A percentile compares a stretch with the other conserved stretches of the same genome.
Conservation (phyloP, 208 protist species). For the Acanthamoeba lenticulata region DNA sequence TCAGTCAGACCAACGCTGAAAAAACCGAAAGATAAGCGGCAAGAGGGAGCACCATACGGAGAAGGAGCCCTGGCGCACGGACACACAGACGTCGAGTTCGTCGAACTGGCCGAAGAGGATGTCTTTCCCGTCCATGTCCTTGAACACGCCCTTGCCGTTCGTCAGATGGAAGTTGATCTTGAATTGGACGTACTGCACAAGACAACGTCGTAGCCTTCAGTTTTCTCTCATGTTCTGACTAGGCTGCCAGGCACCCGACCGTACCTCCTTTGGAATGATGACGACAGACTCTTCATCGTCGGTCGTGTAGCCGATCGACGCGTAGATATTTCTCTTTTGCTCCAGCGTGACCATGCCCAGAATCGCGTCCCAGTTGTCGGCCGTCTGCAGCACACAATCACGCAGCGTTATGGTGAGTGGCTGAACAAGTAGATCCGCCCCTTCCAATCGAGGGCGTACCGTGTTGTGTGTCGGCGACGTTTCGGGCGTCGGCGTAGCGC, state of each 20-base stretch:
- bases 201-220: not conserved
- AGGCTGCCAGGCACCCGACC: not conserved
- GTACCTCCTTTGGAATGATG: slow-evolving; percentile 37
- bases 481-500: not conserved
- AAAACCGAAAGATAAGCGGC: not conserved
- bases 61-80: slow-evolving; percentile 44
- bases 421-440: not conserved
- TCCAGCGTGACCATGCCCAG: slow-evolving; percentile 12
- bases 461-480: too few species aligned
- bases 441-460: too few species aligned
- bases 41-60: not conserved
- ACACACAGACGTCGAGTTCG: slow-evolving; percentile 43
- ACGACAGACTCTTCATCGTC: slow-evolving; percentile 34
- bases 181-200: slow-evolving; percentile 49
- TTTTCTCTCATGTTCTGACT: not conserved
- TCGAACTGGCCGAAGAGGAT: slow-evolving; percentile 55
- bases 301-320: slow-evolving; percentile 9
- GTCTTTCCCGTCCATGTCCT: not conserved
- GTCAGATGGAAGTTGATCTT: slow-evolving; percentile 52
- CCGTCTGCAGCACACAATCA: not conserved
- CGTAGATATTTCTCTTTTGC: slow-evolving; percentile 63
- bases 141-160: slow-evolving; percentile 35
- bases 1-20: not conserved
- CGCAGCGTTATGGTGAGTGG: not conserved
- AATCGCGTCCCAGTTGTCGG: not conserved